Conservation (phyloP, 176 grass and related monocot genomes). For the Leersia perrieri region DNA sequence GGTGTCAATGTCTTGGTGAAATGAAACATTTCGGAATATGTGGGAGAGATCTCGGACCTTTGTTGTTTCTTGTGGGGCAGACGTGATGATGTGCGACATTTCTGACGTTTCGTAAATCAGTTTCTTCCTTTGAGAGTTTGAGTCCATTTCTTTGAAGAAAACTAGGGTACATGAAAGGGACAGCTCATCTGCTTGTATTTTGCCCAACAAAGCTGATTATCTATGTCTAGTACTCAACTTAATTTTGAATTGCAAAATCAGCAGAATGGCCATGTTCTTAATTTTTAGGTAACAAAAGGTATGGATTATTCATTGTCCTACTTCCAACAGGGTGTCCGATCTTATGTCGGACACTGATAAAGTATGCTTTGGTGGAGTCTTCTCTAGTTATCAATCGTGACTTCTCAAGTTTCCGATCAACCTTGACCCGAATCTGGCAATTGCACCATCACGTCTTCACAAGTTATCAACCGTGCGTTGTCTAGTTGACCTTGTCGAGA, state of each 20-base stretch:
- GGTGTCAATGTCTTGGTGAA: neutral
- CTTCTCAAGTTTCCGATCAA: too few relatives aligned
- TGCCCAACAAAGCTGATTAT: neutral
- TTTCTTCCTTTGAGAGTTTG: neutral
- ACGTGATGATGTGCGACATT: neutral
- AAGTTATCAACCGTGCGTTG: too few relatives aligned
- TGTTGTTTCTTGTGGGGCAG: slow-evolving; percentile 2
- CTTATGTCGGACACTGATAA: too few relatives aligned
- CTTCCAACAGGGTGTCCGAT: too few relatives aligned
- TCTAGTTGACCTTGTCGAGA: too few relatives aligned
- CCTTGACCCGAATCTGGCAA: too few relatives aligned
- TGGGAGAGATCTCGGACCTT: slow-evolving; percentile 1
- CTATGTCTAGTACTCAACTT: neutral
- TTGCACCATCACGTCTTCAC: too few relatives aligned
- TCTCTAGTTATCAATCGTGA: too few relatives aligned
- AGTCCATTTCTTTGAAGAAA: neutral
- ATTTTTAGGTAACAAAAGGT: too few relatives aligned
- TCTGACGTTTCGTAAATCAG: neutral
- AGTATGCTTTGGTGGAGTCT: too few relatives aligned
- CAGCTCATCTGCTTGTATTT: neutral
- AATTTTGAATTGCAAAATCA: neutral
- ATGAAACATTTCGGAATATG: neutral
- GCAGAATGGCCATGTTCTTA: too few relatives aligned
- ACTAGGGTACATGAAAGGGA: neutral
- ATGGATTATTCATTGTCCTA: too few relatives aligned